Conservation (phyloP, 2,329 filamentous ascomycete species). For the Septoria petroselini region DNA sequence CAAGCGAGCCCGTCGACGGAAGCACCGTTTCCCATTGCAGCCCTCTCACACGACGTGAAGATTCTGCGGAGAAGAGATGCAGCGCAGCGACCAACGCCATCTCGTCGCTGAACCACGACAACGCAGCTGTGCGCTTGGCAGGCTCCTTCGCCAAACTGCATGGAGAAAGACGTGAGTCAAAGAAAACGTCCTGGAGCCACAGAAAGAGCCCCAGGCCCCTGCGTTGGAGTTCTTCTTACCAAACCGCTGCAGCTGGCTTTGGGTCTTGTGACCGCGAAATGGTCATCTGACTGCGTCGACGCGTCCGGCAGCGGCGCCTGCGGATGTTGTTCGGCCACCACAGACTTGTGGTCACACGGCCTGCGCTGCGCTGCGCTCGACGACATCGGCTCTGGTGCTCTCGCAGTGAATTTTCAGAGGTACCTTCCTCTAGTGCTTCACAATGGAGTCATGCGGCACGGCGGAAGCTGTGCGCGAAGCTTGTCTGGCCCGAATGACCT, state of each 20-base stretch:
- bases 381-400: too few relatives aligned
- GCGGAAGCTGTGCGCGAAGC: neutral
- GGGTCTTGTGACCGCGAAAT: neutral
- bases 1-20: constrained; percentile 6
- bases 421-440: neutral
- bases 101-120: constrained; percentile 3
- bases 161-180: constrained; percentile 16
- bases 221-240: neutral
- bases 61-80: constrained; percentile 17
- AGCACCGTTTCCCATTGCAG: neutral
- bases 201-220: neutral
- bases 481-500: neutral
- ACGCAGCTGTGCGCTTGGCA: constrained; percentile 9
- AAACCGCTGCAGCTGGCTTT: too few relatives aligned
- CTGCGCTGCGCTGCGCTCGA: neutral
- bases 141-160: constrained; percentile 8
- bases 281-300: neutral
- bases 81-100: constrained; percentile 11
- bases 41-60: constrained; percentile 1
- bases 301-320: neutral
- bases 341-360: too few relatives aligned
- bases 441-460: neutral
- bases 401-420: neutral
- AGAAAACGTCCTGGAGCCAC: constrained; percentile 5
- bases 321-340: neutral